Conservation (phyloP, 1,284 basidiomycete genomes). For the Boletellus sp. region DNA sequence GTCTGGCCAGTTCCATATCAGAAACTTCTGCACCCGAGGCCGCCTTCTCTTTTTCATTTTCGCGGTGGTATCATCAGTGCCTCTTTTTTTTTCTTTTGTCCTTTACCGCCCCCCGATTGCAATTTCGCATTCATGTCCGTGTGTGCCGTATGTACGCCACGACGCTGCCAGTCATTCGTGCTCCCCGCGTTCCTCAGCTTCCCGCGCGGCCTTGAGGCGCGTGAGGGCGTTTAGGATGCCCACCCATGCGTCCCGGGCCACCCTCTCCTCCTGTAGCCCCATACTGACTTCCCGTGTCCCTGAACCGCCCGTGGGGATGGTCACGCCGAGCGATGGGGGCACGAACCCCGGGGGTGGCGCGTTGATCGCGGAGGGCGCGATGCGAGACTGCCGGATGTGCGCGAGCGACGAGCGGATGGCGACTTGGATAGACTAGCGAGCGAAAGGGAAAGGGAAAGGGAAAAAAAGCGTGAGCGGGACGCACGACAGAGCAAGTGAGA, state of each 20-base stretch:
- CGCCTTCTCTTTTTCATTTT: not conserved
- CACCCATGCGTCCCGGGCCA: slow-evolving; percentile 73
- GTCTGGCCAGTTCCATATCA: no score
- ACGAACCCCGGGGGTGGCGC: slow-evolving; percentile 69
- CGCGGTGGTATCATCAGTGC: not conserved
- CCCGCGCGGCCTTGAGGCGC: slow-evolving; percentile 50
- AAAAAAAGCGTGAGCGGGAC: no score
- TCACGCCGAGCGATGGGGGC: slow-evolving; percentile 73
- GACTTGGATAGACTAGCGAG: slow-evolving; percentile 60
- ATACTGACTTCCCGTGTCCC: slow-evolving; percentile 37
- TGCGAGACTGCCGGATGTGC: slow-evolving; percentile 76
- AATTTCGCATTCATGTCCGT: slow-evolving; percentile 19
- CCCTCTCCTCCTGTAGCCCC: slow-evolving; percentile 72
- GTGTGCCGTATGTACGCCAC: slow-evolving; percentile 18
- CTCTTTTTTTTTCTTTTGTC: not conserved
- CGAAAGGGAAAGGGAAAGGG: not conserved
- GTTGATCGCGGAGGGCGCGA: slow-evolving; percentile 76
- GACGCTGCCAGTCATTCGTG: slow-evolving; percentile 7
- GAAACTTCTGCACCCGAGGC: no score
- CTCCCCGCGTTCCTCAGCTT: slow-evolving; percentile 25
- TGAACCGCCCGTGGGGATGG: slow-evolving; percentile 49
- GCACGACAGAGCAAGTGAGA: not conserved
- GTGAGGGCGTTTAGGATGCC: slow-evolving; percentile 64
- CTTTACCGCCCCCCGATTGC: slow-evolving; percentile 1
- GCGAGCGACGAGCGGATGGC: slow-evolving; percentile 73